Percentiles rank a stretch among this genome's conserved stretches.
These are phyloP conservation scores for Epichloe uncinata DNA, from an alignment of 2,329 filamentous ascomycete genomes.

Conservation along the genomic window DNA sequence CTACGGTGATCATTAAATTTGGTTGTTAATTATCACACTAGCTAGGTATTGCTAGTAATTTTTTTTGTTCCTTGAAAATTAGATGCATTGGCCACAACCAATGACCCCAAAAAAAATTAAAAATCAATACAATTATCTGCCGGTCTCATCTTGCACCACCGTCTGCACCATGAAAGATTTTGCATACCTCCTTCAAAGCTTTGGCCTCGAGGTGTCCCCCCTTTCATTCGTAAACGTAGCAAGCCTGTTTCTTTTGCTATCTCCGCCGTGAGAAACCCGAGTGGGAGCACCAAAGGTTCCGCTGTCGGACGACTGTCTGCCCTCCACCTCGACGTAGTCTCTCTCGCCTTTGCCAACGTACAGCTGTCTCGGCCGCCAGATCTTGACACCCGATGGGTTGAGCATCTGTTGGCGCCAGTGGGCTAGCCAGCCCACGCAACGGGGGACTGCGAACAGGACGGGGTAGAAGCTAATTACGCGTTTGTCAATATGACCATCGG, in stretches of 20 bases:
- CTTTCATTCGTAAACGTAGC: slow-evolving; percentile 26
- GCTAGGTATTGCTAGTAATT: too few relatives aligned
- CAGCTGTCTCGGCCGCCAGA: slow-evolving; percentile 35
- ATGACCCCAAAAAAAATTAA: too few relatives aligned
- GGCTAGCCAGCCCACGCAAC: slow-evolving; percentile 37
- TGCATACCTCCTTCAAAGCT: slow-evolving; percentile 3
- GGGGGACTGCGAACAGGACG: slow-evolving; percentile 34
- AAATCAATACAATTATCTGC: too few relatives aligned
- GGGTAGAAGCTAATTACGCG: slow-evolving; percentile 28
- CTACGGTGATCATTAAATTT: too few relatives aligned
- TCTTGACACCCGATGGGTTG: slow-evolving; percentile 32
- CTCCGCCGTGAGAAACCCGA: slow-evolving; percentile 25
- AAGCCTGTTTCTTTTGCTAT: slow-evolving; percentile 28
- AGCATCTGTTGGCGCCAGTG: slow-evolving; percentile 40
- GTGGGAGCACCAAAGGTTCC: slow-evolving; percentile 23
- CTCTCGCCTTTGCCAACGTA: slow-evolving; percentile 32
- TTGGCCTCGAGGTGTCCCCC: slow-evolving; percentile 18
- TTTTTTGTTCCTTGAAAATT: too few relatives aligned
- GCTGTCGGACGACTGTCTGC: slow-evolving; percentile 18
- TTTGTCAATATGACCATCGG: too few relatives aligned
- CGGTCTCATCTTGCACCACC: too few relatives aligned
- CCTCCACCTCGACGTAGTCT: slow-evolving; percentile 26
- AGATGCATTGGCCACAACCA: too few relatives aligned
- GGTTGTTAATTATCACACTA: too few relatives aligned
- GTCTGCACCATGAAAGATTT: too few relatives aligned